Base-by-base conservation (phyloP, 139 green algal species). In the Parachlorella kessleri region DNA sequence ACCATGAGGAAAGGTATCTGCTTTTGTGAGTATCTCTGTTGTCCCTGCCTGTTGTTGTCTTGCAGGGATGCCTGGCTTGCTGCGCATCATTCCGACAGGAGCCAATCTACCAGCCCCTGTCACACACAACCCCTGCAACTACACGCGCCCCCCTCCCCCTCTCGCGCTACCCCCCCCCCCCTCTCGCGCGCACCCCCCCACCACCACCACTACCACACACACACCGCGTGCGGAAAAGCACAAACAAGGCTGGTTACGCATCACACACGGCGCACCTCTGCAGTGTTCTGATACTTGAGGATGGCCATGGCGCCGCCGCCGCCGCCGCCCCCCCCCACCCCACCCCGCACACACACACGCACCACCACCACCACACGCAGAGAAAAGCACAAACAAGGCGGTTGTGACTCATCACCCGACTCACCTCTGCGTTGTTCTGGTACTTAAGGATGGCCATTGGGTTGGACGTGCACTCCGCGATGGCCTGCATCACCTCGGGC, bases 391-490 rank as follows among this genome's bases (percentile, higher is more conserved):
- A 70, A 3, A 32, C 5, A 37, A 41, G n/a, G 26, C n/a, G 38
- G 1, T 28, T 66, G 21, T 14, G 21, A 63, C 72, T 63, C 55
- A 54, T 38, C 64, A 88, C 86, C 81, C 87, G 88, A 89, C 94
- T 93, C 80, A 95, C 78, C 78, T 98, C 92, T 33, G 87, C 83
- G 77, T 98, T 89, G n/a, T 87, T 82, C 76, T 94, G 87, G 83
- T 98, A 97, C 75, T 97, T 94, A 48, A 91, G 84, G 63, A 96
- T 93, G 78, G 90, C 90, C 86, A 93, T 93, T 3, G 93, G 94
- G 85, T 96, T 95, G 14, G 86, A 78, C 64, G 72, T 90, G 75
- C 90, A 91, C 82, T 97, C 94, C 75, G 94, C 92, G 74, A 97
- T 94, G 36, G 94, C 94, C 36, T 87, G 66, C 89, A 88, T 87